These are phyloP conservation scores for Lichtheimia corymbifera DNA, from an alignment of 371 early-diverging fungal species.

Conservation along the genomic window DNA sequence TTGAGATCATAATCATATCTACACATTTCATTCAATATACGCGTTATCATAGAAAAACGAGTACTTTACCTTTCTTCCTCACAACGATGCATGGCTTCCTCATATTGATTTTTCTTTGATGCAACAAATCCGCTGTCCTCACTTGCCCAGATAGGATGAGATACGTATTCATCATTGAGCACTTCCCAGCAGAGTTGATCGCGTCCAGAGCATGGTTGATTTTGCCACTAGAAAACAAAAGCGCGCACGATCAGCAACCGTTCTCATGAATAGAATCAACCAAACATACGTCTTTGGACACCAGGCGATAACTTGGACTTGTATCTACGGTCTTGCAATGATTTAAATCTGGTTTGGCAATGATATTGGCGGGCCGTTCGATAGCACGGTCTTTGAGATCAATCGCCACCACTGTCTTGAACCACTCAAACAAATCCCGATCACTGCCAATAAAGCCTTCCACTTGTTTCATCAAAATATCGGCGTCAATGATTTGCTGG, in stretches of 20 bases:
- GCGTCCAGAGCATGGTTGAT: conserved; percentile 80
- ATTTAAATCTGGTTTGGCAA: conserved; percentile 58
- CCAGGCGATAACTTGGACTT: conserved; percentile 67
- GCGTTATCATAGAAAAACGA: not conserved
- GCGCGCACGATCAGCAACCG: not conserved
- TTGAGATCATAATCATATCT: conserved; percentile 92
- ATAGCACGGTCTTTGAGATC: conserved; percentile 56
- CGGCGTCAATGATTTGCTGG: conserved; percentile 88
- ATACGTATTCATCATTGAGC: conserved; percentile 94
- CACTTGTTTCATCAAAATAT: conserved; percentile 79
- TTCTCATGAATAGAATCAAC: not conserved
- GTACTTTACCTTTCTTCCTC: conserved; percentile 95
- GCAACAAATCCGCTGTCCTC: conserved; percentile 95
- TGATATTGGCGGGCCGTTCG: conserved; percentile 32
- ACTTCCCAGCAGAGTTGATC: conserved; percentile 93
- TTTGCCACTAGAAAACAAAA: conserved; percentile 32
- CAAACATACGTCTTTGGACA: conserved; percentile 60
- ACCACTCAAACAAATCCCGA: conserved; percentile 85
- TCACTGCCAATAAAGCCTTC: conserved; percentile 72
- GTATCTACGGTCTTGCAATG: conserved; percentile 44
- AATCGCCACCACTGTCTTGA: conserved; percentile 91
- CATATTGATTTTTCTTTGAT: conserved; percentile 94
- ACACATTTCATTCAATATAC: not conserved
- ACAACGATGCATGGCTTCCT: conserved; percentile 94
- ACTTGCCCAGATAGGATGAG: conserved; percentile 94